These are phyloP conservation scores for Cicer chorassanicum DNA, from an alignment of 306 rosid genomes.

Conservation along the genomic window DNA sequence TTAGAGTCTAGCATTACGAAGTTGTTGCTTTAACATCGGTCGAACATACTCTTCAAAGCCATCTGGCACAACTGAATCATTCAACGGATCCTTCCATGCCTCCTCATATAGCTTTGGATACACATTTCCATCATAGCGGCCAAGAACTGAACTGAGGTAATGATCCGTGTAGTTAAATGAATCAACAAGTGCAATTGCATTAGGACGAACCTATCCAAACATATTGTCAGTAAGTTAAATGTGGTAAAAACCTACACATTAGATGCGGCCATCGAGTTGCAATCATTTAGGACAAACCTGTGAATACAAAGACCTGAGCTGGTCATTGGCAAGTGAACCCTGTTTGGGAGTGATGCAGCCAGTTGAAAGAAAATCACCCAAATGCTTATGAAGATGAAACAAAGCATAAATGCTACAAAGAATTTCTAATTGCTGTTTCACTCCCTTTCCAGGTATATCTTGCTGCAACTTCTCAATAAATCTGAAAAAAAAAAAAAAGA, in stretches of 20 bases:
- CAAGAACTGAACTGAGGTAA: constrained; percentile 86
- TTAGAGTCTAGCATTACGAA: constrained; percentile 88
- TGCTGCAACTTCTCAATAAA: constrained; percentile 85
- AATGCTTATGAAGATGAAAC: constrained; percentile 74
- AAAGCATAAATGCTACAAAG: constrained; percentile 83
- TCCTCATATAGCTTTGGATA: constrained; percentile 88
- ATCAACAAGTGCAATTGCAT: constrained; percentile 82
- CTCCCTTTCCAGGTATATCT: constrained; percentile 91
- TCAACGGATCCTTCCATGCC: constrained; percentile 98
- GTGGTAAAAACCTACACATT: constrained; percentile 32
- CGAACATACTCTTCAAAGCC: constrained; percentile 78
- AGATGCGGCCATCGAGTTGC: background rate
- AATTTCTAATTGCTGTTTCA: constrained; percentile 73
- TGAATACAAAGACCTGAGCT: constrained; percentile 78
- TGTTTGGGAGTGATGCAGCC: constrained; percentile 82
- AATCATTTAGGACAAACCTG: constrained; percentile 63
- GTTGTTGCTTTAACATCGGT: constrained; percentile 93
- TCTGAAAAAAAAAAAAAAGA: constrained; percentile 49
- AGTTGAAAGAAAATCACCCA: constrained; percentile 86
- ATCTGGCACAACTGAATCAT: constrained; percentile 84
- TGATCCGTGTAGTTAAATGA: constrained; percentile 91
- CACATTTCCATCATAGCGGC: constrained; percentile 88
- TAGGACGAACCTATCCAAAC: constrained; percentile 80
- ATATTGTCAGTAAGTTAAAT: constrained; percentile 35
- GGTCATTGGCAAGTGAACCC: constrained; percentile 82